Base-by-base conservation (phyloP, 148 eudicot genomes). In the Persicaria maculosa region DNA sequence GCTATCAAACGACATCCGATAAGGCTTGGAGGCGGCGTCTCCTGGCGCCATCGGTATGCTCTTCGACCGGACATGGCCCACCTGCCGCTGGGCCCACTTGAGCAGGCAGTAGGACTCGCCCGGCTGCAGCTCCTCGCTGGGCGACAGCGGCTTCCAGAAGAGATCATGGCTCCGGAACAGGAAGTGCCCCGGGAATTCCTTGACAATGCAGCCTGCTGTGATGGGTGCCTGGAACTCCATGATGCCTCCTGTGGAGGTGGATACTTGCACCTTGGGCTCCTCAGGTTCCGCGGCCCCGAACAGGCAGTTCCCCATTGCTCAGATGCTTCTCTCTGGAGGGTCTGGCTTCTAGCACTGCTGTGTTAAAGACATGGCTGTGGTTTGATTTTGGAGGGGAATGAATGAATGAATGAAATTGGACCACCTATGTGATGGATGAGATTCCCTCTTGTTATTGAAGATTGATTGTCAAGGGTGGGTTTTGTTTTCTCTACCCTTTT, bases 181-280 rank as follows among this genome's bases (percentile, higher is more conserved):
- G 16, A 86, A 90, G 25, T 91, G 97, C 64, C 87, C 87, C 0
- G 92, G 89, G 62, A 89, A 93, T 67, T 90, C 92, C n/a, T 87
- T 85, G 2, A 91, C 84, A 73, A 92, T 87, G 81, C 82, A 76
- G 47, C 89, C 96, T 0, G 75, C 97, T 0, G 91, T 84, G 0
- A 88, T 77, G 25, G 92, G 93, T 1, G 83, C 80, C n/a, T 76
- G 76, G 68, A 93, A 88, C 72, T 93, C 98, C 98, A 93, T 93
- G 72, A 91, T 80, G 36, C 93, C 98, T 4, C 98, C 98, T 55
- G 80, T 78, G 0, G 84, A 83, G 31, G 87, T 93, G 7, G 86
- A 76, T 5, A 93, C 97, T 77, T 83, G 89, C 76, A 91, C 79
- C 6, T 76, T 78, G 50, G 74, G 7, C 70, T 78, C 64, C 75